Evolutionary conservation across 208 protist species (phyloP).

Genomic region (Trypanosoma brucei): DNA sequence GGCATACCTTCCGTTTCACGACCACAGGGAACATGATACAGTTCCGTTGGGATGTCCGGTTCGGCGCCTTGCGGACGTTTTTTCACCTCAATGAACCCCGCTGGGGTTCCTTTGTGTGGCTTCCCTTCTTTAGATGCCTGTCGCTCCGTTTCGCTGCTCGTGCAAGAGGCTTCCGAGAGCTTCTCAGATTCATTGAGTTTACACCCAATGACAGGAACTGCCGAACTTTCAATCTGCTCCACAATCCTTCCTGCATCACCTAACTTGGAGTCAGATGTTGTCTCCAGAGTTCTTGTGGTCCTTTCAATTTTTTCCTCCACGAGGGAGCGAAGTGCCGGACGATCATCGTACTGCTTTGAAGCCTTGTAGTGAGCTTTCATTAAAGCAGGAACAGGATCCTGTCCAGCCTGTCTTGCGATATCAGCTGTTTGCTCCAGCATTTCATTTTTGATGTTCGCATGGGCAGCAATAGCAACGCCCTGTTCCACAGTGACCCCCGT

Average conservation of each 20-base stretch:
- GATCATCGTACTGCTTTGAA: constrained; percentile 60
- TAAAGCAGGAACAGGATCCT: constrained; percentile 48
- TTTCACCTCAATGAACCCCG: constrained; percentile 55
- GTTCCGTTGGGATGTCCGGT: constrained; percentile 68
- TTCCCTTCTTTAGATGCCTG: not conserved
- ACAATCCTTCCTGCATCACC: constrained; percentile 6
- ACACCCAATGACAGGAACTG: not conserved
- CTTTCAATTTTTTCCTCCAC: constrained; percentile 68
- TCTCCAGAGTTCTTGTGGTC: constrained; percentile 46
- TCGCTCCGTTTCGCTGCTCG: not conserved
- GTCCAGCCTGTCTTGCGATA: constrained; percentile 49
- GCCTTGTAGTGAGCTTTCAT: constrained; percentile 57
- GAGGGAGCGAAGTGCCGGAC: constrained; percentile 52
- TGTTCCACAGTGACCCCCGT: constrained; percentile 85
- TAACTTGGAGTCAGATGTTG: constrained; percentile 10
- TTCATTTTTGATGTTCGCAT: constrained; percentile 75
- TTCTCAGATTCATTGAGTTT: constrained; percentile 2
- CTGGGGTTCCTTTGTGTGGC: not conserved
- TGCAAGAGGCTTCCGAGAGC: not conserved
- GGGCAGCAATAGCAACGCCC: constrained; percentile 60
- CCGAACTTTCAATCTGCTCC: constrained; percentile 15
- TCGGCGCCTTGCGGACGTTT: constrained; percentile 51
- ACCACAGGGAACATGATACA: constrained; percentile 59
- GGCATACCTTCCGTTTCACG: constrained; percentile 61
- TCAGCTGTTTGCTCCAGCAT: constrained; percentile 71